phyloP scores from a whole-genome alignment of 768 basidiomycete genomes.

The Rhizopogon rudus region DNA sequence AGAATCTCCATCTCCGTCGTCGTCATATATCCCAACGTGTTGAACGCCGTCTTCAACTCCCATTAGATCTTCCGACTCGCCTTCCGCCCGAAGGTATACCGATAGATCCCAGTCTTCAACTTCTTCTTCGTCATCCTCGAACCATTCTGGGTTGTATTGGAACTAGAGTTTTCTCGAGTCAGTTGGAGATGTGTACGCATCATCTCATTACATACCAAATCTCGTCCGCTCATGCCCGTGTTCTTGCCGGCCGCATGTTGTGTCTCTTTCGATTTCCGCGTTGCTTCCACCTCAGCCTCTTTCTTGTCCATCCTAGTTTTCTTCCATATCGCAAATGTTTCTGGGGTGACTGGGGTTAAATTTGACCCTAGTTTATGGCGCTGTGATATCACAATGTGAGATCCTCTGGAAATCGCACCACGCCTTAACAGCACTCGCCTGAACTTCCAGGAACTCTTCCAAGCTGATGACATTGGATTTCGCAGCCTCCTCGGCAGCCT shows the following conservation, averaged over 20 bases:
- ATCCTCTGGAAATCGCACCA: not conserved
- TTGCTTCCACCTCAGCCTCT: constrained; percentile 77
- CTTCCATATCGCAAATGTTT: constrained; percentile 93
- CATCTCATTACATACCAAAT: constrained; percentile 57
- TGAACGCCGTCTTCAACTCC: constrained; percentile 6
- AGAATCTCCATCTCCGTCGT: constrained; percentile 5
- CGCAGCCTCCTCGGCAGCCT: constrained; percentile 86
- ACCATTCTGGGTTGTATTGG: constrained; percentile 95
- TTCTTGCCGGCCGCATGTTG: constrained; percentile 86
- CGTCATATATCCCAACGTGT: constrained; percentile 17
- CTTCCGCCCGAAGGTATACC: constrained; percentile 41
- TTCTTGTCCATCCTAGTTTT: constrained; percentile 95
- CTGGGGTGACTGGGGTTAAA: constrained; percentile 89
- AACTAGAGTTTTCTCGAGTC: constrained; percentile 47
- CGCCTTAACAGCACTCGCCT: constrained; percentile 49
- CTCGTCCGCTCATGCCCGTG: constrained; percentile 91
- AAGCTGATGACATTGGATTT: constrained; percentile 86
- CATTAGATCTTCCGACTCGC: constrained; percentile 33
- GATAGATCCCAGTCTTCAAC: constrained; percentile 49
- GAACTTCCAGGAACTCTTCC: constrained; percentile 96
- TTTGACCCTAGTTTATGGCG: constrained; percentile 91
- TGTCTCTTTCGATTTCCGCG: constrained; percentile 76
- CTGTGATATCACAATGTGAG: constrained; percentile 32
- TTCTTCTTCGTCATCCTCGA: constrained; percentile 66
- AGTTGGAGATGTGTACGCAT: not conserved